phyloP scores from a whole-genome alignment of 2,329 filamentous ascomycete species.

The Sarocladium kiliense region DNA sequence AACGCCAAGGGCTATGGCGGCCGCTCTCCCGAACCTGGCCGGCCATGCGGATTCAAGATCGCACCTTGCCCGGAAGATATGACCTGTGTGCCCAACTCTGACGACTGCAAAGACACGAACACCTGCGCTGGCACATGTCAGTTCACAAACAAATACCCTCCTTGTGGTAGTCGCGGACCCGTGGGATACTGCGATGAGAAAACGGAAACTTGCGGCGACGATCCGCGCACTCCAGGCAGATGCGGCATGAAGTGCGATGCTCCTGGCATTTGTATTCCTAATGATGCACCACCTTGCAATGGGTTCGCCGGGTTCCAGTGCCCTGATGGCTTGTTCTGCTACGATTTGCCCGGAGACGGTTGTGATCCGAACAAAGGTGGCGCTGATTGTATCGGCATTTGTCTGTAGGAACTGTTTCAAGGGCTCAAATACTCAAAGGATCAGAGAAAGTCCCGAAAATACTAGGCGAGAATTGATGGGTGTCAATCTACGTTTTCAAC shows the following conservation, averaged over 20 bases:
- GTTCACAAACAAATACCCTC: conserved; percentile 23
- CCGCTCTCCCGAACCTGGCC: not conserved
- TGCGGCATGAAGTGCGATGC: conserved; percentile 21
- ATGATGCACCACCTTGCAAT: conserved; percentile 9
- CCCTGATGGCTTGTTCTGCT: conserved; percentile 10
- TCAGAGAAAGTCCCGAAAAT: not conserved
- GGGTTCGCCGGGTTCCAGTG: not conserved
- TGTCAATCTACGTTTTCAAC: too few species aligned
- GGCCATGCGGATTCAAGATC: conserved; percentile 22
- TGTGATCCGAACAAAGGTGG: conserved; percentile 7
- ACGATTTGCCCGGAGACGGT: conserved; percentile 6
- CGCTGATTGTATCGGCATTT: conserved; percentile 7
- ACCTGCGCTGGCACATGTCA: conserved; percentile 23
- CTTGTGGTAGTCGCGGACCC: conserved; percentile 27
- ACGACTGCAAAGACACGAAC: conserved; percentile 20
- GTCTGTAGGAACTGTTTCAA: not conserved
- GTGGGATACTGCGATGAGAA: conserved; percentile 18
- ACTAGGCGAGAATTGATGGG: not conserved
- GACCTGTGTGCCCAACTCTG: conserved; percentile 18
- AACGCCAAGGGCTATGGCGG: not conserved
- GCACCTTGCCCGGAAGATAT: conserved; percentile 21
- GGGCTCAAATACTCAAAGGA: not conserved
- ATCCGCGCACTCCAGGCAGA: conserved; percentile 22
- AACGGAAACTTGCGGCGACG: conserved; percentile 23
- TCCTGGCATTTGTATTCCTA: conserved; percentile 19